A percentile compares a stretch with the other conserved stretches of the same genome.
phyloP scores from a whole-genome alignment of 345 rosid species.

The Dipteronia sinensis region DNA sequence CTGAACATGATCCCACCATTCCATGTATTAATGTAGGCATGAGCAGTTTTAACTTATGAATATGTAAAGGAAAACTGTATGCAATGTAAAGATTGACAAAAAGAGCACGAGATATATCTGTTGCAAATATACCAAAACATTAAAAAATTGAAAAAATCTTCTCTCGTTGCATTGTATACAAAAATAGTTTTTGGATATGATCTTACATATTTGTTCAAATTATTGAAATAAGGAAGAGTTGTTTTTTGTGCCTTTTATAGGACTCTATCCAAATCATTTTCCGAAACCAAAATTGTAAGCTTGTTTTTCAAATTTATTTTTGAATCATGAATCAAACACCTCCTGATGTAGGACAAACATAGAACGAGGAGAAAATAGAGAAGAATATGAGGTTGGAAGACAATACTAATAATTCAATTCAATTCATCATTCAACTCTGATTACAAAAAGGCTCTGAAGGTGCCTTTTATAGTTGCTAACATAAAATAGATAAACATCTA shows the following conservation, averaged over 20 bases:
- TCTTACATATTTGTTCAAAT: background rate
- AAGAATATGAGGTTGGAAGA: too few species aligned
- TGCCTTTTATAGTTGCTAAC: too few species aligned
- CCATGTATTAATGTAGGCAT: background rate
- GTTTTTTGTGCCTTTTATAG: background rate
- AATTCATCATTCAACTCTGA: too few species aligned
- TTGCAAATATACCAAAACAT: background rate
- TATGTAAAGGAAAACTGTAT: background rate
- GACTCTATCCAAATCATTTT: background rate
- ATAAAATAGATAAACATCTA: too few species aligned
- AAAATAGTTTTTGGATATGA: background rate
- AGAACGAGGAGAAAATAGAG: too few species aligned
- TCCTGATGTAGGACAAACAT: too few species aligned
- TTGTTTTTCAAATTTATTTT: background rate
- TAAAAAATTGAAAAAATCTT: background rate
- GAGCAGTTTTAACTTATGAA: background rate
- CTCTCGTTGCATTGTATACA: background rate
- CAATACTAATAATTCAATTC: too few species aligned
- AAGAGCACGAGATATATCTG: background rate
- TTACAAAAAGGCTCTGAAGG: too few species aligned
- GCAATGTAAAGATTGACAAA: background rate
- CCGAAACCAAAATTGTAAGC: background rate
- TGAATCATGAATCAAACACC: background rate
- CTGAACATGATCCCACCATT: constrained; percentile 18
- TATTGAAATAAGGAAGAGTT: background rate